Percentiles rank a stretch among this genome's conserved stretches.
Conservation (phyloP, 73 alveolate species). For the Paramecium sonneborni region DNA sequence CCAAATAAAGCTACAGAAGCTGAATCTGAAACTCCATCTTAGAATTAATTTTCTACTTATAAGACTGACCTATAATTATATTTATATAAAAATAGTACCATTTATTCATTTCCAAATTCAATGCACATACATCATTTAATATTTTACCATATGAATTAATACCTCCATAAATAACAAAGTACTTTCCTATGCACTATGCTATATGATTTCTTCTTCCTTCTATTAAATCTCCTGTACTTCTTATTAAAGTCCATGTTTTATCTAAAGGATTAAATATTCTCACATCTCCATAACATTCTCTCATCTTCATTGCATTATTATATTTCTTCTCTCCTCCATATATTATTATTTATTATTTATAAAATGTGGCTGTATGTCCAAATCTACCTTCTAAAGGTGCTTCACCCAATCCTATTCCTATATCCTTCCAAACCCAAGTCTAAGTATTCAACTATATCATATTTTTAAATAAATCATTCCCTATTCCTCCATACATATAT, state of each 20-base stretch:
- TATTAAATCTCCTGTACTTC: constrained; percentile 37
- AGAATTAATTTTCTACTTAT: background rate
- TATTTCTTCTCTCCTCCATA: constrained; percentile 60
- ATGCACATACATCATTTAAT: background rate
- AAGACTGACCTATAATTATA: background rate
- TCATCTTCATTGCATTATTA: constrained; percentile 36
- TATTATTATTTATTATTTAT: background rate
- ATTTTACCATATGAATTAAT: constrained; percentile 47
- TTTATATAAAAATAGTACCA: background rate
- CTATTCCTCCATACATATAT: constrained; percentile 58
- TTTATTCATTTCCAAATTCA: constrained; percentile 50
- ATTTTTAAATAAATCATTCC: constrained; percentile 55
- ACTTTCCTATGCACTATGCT: background rate
- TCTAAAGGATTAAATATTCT: background rate
- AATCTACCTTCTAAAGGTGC: constrained; percentile 53
- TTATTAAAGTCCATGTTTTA: constrained; percentile 1
- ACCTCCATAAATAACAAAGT: constrained; percentile 42
- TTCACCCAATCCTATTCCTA: constrained; percentile 4
- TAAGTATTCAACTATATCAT: background rate
- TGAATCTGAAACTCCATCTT: constrained; percentile 36
- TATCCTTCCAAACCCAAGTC: constrained; percentile 52
- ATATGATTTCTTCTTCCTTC: constrained; percentile 62
- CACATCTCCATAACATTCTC: constrained; percentile 52
- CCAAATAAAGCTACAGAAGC: background rate
- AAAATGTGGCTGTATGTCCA: constrained; percentile 51